Evolutionary conservation across 2,329 filamentous ascomycete species (phyloP).

Genomic region (Claviceps pusilla): DNA sequence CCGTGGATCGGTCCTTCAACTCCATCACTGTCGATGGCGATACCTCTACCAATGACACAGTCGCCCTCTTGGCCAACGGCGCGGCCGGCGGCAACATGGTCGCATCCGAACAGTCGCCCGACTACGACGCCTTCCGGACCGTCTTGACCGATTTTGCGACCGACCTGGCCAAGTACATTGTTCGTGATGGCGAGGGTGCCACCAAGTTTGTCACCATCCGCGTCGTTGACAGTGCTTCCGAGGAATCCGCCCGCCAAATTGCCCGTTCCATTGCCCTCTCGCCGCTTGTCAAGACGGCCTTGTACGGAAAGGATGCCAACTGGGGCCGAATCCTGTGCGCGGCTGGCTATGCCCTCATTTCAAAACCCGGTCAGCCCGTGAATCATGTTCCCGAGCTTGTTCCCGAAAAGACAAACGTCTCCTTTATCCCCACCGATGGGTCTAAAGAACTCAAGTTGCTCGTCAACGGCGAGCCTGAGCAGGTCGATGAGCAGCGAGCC

Average conservation of each 20-base stretch:
- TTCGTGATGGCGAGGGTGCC: constrained; percentile 90
- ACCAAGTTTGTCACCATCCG: constrained; percentile 96
- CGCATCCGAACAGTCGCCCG: constrained; percentile 34
- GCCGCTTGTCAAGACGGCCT: constrained; percentile 87
- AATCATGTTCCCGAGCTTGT: constrained; percentile 49
- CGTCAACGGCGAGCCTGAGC: constrained; percentile 65
- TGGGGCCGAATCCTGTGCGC: constrained; percentile 96
- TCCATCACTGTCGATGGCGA: constrained; percentile 94
- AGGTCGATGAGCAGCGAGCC: constrained; percentile 61
- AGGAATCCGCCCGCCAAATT: constrained; percentile 59
- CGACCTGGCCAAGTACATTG: constrained; percentile 79
- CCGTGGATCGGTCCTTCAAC: constrained; percentile 81
- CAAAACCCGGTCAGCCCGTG: constrained; percentile 39
- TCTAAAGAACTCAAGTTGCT: constrained; percentile 61
- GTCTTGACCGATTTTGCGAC: constrained; percentile 65
- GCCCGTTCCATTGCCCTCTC: constrained; percentile 81
- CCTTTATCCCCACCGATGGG: constrained; percentile 65
- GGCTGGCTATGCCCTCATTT: constrained; percentile 62
- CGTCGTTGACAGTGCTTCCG: constrained; percentile 56
- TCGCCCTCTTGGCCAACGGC: constrained; percentile 89
- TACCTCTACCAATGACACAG: constrained; percentile 92
- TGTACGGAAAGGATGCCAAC: constrained; percentile 95
- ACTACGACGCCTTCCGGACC: constrained; percentile 55
- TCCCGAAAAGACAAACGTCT: constrained; percentile 59
- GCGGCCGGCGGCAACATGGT: constrained; percentile 63